phyloP scores from a whole-genome alignment of 768 basidiomycete species.

The Russula abietina region DNA sequence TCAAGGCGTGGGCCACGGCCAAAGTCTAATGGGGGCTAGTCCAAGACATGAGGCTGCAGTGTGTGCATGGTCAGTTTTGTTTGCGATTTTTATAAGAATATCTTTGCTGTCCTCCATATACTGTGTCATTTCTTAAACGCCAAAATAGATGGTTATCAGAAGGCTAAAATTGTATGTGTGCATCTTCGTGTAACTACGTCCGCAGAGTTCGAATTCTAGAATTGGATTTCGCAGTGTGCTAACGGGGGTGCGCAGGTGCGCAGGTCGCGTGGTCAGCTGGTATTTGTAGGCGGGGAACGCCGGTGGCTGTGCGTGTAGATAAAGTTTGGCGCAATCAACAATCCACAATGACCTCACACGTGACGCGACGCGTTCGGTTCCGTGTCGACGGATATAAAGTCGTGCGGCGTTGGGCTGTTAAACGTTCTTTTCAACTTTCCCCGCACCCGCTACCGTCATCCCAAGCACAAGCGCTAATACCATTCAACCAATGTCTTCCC shows the following conservation, averaged over 20 bases:
- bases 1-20: slow-evolving; percentile 29
- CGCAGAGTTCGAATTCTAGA: neutral
- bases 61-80: neutral
- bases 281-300: slow-evolving; percentile 4
- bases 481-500: slow-evolving; percentile 20
- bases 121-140: neutral
- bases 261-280: neutral
- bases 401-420: slow-evolving; percentile 2
- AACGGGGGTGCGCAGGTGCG: neutral
- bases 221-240: neutral
- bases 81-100: neutral
- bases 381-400: slow-evolving; percentile 23
- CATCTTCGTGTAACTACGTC: neutral
- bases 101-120: neutral
- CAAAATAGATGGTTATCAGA: neutral
- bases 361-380: slow-evolving; percentile 23
- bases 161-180: neutral
- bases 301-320: slow-evolving; percentile 24
- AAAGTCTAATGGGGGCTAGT: neutral
- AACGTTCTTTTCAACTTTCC: slow-evolving; percentile 14
- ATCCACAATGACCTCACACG: slow-evolving; percentile 18
- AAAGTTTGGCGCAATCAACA: slow-evolving; percentile 26
- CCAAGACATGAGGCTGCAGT: neutral
- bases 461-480: neutral
- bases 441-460: neutral